Base-by-base conservation (phyloP, 768 basidiomycete genomes). In the Boletus pseudopeckii region DNA sequence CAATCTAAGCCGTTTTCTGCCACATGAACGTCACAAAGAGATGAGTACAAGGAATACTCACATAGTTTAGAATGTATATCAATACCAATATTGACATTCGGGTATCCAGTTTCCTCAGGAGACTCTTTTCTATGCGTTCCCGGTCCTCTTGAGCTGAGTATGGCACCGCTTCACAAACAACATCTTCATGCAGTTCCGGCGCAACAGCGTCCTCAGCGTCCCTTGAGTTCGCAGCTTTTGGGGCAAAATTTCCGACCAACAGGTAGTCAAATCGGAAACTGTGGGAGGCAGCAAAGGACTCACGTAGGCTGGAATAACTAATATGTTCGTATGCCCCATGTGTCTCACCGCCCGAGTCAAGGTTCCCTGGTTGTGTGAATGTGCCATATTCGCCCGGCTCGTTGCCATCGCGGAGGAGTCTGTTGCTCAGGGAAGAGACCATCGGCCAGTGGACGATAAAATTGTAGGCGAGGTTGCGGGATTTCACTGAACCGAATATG, bases 1-100 rank as follows among this genome's bases (percentile, higher is more conserved):
- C 88, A 51, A 89, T 79, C 79, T 86, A 47, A 24, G 10, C 17
- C 10, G 26, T 54, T 11, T 7, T 30, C 36, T 37, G 14, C 15
- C 13, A 30, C 36, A 15, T 47, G 40, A 53, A 41, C 34, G 30
- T 20, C 18, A 10, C 7, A 33, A 34, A 42, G 15, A 33, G 14
- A 38, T 24, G 45, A 41, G 13, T 30, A 26, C 28, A 41, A 15
- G n/a, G 34, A 30, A 22, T 38, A 53, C 68, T 68, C 49, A 72
- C 69, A 44, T 65, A 71, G 60, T 73, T 73, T 7, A 74, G 47
- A 37, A 74, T 60, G 47, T 74, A 73, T 52, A 73, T 71, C 13
- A 72, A 36, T 24, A 71, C 59, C 24, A 71, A 45, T 48, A 74
- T 73, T 30, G 68, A 65, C 71, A 73, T 72, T 33, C 71, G 66